Evolutionary conservation across 2,329 filamentous ascomycete genomes (phyloP).

Genomic region (Botrytis hyacinthi): DNA sequence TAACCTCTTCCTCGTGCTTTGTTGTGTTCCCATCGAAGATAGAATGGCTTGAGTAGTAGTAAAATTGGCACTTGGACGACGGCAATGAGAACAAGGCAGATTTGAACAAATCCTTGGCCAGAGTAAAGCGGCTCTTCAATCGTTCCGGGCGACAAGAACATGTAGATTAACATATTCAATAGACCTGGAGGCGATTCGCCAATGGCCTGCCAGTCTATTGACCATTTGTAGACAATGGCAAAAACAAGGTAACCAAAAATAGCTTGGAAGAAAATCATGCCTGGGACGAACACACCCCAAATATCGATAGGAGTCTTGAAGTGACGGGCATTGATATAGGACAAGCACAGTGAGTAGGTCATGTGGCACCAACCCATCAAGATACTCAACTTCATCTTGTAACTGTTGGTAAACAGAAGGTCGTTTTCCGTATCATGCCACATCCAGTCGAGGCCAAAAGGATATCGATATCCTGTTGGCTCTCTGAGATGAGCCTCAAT

Average conservation of each 20-base stretch:
- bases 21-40: constrained; percentile 92
- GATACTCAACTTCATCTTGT: constrained; percentile 99
- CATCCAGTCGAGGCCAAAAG: constrained; percentile 91
- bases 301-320: constrained; percentile 96
- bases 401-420: constrained; percentile 93
- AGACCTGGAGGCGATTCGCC: constrained; percentile 75
- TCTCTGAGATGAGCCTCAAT: constrained; percentile 66
- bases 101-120: constrained; percentile 74
- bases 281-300: constrained; percentile 94
- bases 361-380: constrained; percentile 96
- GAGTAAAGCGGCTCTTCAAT: constrained; percentile 71
- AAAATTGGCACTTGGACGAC: constrained; percentile 84
- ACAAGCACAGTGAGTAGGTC: constrained; percentile 95
- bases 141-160: constrained; percentile 88
- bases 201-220: constrained; percentile 72
- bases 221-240: constrained; percentile 97
- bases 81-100: constrained; percentile 76
- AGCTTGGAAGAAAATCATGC: constrained; percentile 99
- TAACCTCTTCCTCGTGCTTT: constrained; percentile 83
- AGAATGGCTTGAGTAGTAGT: constrained; percentile 93
- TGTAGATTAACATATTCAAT: constrained; percentile 99
- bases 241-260: constrained; percentile 97
- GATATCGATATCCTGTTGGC: constrained; percentile 70
- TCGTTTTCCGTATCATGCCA: constrained; percentile 98
- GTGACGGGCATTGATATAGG: constrained; percentile 89